Evolutionary conservation across 164 flowering plant species (phyloP), one percentile per base, ranked within the genome.

Genomic region (Sextonia rubra): DNA sequence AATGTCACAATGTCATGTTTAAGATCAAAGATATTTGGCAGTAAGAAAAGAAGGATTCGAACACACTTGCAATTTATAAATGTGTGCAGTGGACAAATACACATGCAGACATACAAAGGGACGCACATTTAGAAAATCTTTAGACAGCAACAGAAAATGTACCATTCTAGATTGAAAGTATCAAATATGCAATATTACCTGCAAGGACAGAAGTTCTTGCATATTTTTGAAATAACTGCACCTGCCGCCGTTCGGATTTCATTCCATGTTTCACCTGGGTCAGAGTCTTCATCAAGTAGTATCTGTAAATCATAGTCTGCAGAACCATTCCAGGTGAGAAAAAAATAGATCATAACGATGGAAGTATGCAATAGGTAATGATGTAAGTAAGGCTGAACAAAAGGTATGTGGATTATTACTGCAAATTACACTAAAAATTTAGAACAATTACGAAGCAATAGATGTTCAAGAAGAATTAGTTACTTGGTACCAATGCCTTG

Each of bases 161-260:
- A 62, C 29, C 24, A 62, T 22, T 23, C 26, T 14, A 26, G 26
- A 62, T 62, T 23, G 22, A 65, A 65, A 65, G 23, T 68, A 22
- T 47, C 22, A 32, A 25, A n/a, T 68, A 47, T 37, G 44, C 44
- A 37, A 37, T n/a, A 68, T 7, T 72, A 72, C 74, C 74, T 63
- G 74, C 74, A 72, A 4, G 74, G 74, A 60, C 74, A 72, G 26
- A 72, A 72, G 60, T 72, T 72, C 60, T 72, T 72, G 74, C 74
- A 72, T 12, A 72, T 9, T 72, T 72, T 72, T 63, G 69, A 63
- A 64, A 72, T 62, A 47, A 72, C 69, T 72, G 20, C 61, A 25
- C 47, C 24, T 20, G 74, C 74, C 23, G 69, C 68, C 47, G 29
- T 26, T 52, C 69, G 68, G 58, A 72, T 72, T 27, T 72, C 74